Evolutionary conservation across 1,284 basidiomycete genomes (phyloP).

Genomic region (Cyathus olla): DNA sequence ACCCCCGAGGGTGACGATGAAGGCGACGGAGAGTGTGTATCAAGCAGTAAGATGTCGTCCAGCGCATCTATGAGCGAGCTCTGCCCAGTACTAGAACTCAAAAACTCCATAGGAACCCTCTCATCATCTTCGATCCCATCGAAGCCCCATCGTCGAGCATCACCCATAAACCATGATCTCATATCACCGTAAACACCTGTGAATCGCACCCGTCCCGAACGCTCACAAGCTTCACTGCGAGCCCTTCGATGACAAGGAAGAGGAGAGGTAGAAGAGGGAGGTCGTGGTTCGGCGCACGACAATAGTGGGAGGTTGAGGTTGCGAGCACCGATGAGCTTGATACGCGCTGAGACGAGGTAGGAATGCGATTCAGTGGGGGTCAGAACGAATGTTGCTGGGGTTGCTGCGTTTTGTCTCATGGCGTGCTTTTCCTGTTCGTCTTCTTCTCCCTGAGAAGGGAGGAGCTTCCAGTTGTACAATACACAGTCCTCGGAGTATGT

Average conservation of each 20-base stretch:
- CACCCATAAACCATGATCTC: conserved; percentile 93
- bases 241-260: conserved; percentile 73
- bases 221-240: conserved; percentile 70
- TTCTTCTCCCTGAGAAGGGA: no score
- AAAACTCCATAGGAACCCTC: conserved; percentile 70
- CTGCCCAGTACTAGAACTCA: conserved; percentile 93
- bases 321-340: conserved; percentile 91
- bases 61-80: conserved; percentile 90
- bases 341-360: conserved; percentile 90
- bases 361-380: conserved; percentile 90
- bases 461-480: conserved; percentile 89
- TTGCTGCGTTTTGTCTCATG: no score
- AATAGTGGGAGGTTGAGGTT: conserved; percentile 77
- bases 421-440: no score
- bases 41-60: conserved; percentile 90
- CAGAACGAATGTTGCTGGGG: conserved; percentile 82
- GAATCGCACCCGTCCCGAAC: conserved; percentile 85
- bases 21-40: conserved; percentile 56
- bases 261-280: no score
- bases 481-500: conserved; percentile 97
- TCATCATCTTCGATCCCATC: conserved; percentile 75
- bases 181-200: conserved; percentile 83
- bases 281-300: no score
- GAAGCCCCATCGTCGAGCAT: conserved; percentile 75
- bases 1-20: conserved; percentile 4